Base-by-base conservation (phyloP, 2,329 filamentous ascomycete genomes). In the Colletotrichum simmondsii region DNA sequence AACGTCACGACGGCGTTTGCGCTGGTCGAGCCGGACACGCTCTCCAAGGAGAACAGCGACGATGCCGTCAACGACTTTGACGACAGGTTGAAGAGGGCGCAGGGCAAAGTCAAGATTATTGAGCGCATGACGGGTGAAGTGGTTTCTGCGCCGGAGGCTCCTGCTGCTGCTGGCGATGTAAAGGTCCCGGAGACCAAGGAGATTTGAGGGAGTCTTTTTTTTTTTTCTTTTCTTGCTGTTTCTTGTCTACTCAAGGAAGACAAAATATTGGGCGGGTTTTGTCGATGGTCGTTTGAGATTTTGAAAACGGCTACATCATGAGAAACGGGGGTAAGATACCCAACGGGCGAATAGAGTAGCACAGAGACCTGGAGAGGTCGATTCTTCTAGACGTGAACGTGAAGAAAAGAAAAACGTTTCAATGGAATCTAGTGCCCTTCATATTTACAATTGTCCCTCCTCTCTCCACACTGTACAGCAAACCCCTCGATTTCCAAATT, bases 61-160 rank as follows among this genome's bases (percentile, higher is more conserved):
- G 94, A 97, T 59, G 92, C 93, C 0, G 95, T 99, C 26, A 93
- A 93, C 63, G 95, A 98, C 78, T 95, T 97, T 78, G 97, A 99
- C 78, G 94, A 98, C 80, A 88, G 95, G 14, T 80, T 97, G 52
- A 97, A 95, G 83, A 90, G 94, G 75, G 96, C 95, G 4, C 90
- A 91, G 76, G 93, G 93, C 3, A 98, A 98, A 81, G 90, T 90
- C 1, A 97, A 96, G 83, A 89, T 99, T 59, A 91, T 98, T 57
- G 93, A 97, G 81, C 92, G 92, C 73, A 91, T 94, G 76, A 78
- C 88, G 1, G 85, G 85, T 0, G 87, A 87, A 78, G 58, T 22
- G 2, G 16, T 49, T 5, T 7, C 26, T 46, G 67, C 49, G n/a
- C 56, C 60, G 8, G 26, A 19, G n/a, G 19, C 30, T 26, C 46